Evolutionary conservation across 345 rosid genomes (phyloP), one percentile per base, ranked within the genome.

Genomic region (Erucastrum elatum): DNA sequence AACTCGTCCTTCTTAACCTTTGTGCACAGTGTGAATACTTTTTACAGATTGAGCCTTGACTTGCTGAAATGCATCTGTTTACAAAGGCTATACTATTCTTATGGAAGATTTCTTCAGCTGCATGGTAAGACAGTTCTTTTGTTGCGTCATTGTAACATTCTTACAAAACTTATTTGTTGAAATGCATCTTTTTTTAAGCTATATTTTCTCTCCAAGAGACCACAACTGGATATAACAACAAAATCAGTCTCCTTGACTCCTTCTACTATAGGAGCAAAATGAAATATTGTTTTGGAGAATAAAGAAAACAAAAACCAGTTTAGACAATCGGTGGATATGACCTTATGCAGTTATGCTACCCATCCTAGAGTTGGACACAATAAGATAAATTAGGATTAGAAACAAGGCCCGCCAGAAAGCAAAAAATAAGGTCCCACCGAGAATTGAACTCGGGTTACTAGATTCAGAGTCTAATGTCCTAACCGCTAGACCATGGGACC

Each of bases 371-470:
- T 12, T 44, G 51, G 51, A 11, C 11, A 35, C 4, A 44, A 44
- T 44, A 44, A 12, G 15, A 44, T 44, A 44, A 12, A 11, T 44
- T 46, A 12, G 53, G 53, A 46, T 46, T 4, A 12, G 15, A 46
- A 12, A 46, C 53, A 12, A 12, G 15, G 15, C 15, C 53, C 6
- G 6, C 15, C 53, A 13, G 35, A 16, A 37, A 12, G 5, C 1
- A n/a, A 35, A 63, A 31, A 41, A 0, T 0, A 0, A 90, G 91
- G 92, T 90, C 84, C 91, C 83, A 89, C 92, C 89, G 92, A 90
- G 89, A 89, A 74, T 92, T 88, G 94, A 90, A 89, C 91, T 90
- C 91, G 94, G 92, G 96, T 88, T 92, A 89, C 90, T 88, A 89
- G 89, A 92, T 88, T 89, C 92, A 92, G 90, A 86, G 91, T 88